phyloP scores from a whole-genome alignment of 371 early-diverging fungal genomes.

The Zychaea mexicana region DNA sequence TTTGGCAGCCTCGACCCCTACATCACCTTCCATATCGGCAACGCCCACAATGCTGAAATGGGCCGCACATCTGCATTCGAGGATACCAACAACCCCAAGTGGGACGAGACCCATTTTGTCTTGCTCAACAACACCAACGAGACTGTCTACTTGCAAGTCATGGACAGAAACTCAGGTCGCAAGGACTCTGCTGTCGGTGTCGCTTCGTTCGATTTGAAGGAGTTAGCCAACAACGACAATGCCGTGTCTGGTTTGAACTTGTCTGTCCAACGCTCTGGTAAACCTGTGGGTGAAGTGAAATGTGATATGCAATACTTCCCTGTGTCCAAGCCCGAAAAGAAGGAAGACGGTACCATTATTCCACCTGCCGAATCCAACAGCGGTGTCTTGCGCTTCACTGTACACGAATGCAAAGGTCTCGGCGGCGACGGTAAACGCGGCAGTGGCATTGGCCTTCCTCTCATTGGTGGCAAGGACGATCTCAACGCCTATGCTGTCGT shows the following conservation, averaged over 20 bases:
- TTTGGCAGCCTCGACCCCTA: conserved; percentile 91
- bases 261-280: conserved; percentile 42
- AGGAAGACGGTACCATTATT: conserved; percentile 49
- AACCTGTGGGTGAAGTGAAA: conserved; percentile 48
- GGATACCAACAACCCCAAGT: conserved; percentile 55
- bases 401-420: conserved; percentile 57
- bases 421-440: conserved; percentile 26
- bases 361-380: conserved; percentile 48
- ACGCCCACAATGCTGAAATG: conserved; percentile 60
- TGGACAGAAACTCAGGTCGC: conserved; percentile 48
- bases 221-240: conserved; percentile 50
- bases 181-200: conserved; percentile 49
- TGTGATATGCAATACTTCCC: conserved; percentile 48
- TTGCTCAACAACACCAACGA: conserved; percentile 43
- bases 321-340: conserved; percentile 34
- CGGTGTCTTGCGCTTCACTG: conserved; percentile 55
- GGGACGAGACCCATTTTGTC: conserved; percentile 48
- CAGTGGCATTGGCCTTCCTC: conserved; percentile 40
- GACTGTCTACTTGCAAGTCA: conserved; percentile 36
- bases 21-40: conserved; percentile 70
- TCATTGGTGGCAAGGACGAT: conserved; percentile 37
- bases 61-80: conserved; percentile 60
- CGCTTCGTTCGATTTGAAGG: conserved; percentile 56
- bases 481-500: conserved; percentile 53
- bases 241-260: conserved; percentile 37